Percentiles rank a stretch among this genome's conserved stretches.
These are phyloP conservation scores for Cercospora berteroae DNA, from an alignment of 2,329 filamentous ascomycete species.

Conservation along the genomic window DNA sequence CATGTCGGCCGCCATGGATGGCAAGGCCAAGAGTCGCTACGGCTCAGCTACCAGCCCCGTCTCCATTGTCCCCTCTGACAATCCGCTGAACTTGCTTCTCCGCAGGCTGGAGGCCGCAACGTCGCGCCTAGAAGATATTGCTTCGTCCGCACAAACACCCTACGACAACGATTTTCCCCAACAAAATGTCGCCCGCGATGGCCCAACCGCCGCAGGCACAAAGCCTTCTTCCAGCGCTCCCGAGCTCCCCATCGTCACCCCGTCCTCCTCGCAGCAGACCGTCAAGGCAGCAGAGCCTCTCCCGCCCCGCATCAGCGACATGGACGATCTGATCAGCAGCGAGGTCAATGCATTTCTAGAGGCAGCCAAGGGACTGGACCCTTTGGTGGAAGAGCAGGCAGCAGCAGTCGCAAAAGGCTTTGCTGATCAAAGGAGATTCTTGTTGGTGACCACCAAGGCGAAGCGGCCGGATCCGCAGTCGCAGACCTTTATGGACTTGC, in stretches of 20 bases:
- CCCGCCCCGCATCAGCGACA: constrained; percentile 80
- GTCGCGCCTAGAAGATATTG: constrained; percentile 93
- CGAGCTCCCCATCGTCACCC: constrained; percentile 26
- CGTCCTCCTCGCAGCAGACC: constrained; percentile 31
- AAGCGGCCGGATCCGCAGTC: constrained; percentile 83
- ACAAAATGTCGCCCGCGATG: constrained; percentile 21
- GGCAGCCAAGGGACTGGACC: constrained; percentile 74
- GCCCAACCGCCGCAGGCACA: constrained; percentile 16
- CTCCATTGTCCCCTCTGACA: constrained; percentile 32
- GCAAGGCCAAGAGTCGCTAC: constrained; percentile 19
- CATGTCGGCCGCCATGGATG: constrained; percentile 13
- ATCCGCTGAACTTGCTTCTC: constrained; percentile 50
- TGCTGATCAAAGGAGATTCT: constrained; percentile 79
- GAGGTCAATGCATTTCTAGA: constrained; percentile 76
- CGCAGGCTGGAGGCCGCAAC: constrained; percentile 93
- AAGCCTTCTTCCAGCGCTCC: constrained; percentile 37
- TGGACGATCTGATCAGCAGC: constrained; percentile 72
- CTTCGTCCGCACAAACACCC: constrained; percentile 60
- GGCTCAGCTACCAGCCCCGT: constrained; percentile 17
- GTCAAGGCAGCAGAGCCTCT: constrained; percentile 49
- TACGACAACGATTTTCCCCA: constrained; percentile 47
- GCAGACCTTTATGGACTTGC: constrained; percentile 67
- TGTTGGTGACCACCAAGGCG: constrained; percentile 83
- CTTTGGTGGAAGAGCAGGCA: constrained; percentile 65
- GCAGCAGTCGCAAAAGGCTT: constrained; percentile 64